Conservation (phyloP, 495 filamentous ascomycete genomes). For the Hypoxylon perforatum region DNA sequence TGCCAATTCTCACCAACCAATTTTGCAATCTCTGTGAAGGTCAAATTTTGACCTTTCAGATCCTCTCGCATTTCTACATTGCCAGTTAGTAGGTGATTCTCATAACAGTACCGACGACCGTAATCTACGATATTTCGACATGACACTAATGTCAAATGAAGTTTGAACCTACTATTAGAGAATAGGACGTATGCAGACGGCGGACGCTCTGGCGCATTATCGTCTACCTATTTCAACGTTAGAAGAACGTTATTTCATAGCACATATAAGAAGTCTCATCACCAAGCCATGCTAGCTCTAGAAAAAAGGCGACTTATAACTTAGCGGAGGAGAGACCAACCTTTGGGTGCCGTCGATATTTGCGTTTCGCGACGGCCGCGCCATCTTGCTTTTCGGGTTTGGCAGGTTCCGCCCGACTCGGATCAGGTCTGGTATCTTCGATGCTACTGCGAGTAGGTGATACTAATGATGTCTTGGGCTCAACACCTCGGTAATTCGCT, state of each 20-base stretch:
- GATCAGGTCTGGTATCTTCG: conserved; percentile 52
- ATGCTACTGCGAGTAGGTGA: conserved; percentile 51
- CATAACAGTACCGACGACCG: not conserved
- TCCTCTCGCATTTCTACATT: conserved; percentile 75
- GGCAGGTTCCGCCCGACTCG: conserved; percentile 42
- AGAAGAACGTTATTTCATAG: conserved; percentile 6
- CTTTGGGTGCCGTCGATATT: conserved; percentile 84
- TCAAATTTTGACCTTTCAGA: conserved; percentile 75
- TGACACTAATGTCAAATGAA: not conserved
- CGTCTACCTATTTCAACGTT: conserved; percentile 66
- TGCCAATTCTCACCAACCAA: conserved; percentile 85
- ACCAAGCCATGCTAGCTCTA: conserved; percentile 15
- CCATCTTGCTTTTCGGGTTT: conserved; percentile 51
- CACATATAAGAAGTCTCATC: not conserved
- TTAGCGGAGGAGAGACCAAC: conserved; percentile 52
- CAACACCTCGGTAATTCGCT: conserved; percentile 67
- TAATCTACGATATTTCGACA: not conserved
- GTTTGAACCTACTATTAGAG: conserved; percentile 76
- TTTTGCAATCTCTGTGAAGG: conserved; percentile 85
- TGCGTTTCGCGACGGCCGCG: conserved; percentile 65
- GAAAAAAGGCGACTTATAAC: not conserved
- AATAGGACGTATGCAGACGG: conserved; percentile 87
- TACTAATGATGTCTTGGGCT: conserved; percentile 57
- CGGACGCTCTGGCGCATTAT: conserved; percentile 79
- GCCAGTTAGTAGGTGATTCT: conserved; percentile 5